Percentiles rank a stretch among this genome's conserved stretches.
These are phyloP conservation scores for Gossypium schwendimanii DNA, from an alignment of 441 rosid genomes.

Conservation along the genomic window DNA sequence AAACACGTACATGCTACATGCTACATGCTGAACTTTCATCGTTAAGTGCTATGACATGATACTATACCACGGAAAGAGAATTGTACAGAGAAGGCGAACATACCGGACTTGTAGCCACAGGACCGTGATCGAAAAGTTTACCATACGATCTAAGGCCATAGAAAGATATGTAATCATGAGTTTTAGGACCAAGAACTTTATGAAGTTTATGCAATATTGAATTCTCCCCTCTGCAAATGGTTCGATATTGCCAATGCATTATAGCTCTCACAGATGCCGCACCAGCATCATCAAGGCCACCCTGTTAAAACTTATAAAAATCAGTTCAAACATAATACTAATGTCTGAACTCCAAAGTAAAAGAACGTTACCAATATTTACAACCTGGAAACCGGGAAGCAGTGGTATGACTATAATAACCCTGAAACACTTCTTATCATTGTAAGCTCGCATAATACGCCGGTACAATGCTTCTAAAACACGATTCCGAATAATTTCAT, in stretches of 20 bases:
- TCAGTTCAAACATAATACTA: constrained; percentile 6
- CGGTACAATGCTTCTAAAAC: constrained; percentile 76
- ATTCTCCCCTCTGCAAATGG: constrained; percentile 78
- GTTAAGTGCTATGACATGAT: neutral
- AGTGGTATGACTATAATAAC: constrained; percentile 89
- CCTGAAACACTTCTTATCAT: constrained; percentile 79
- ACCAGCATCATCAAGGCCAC: constrained; percentile 93
- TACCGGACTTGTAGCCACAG: constrained; percentile 93
- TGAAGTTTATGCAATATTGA: constrained; percentile 77
- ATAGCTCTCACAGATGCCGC: constrained; percentile 98
- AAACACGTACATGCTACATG: neutral
- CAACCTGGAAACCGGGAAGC: constrained; percentile 96
- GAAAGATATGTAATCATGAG: constrained; percentile 83
- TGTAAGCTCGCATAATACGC: constrained; percentile 77
- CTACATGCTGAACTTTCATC: constrained; percentile 6
- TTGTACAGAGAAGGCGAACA: neutral
- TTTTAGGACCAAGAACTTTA: constrained; percentile 64
- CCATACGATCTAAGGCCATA: constrained; percentile 89
- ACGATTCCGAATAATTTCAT: constrained; percentile 74
- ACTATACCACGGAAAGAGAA: neutral
- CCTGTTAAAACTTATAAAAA: constrained; percentile 40
- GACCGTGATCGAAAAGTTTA: constrained; percentile 75
- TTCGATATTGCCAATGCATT: constrained; percentile 99
- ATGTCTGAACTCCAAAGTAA: constrained; percentile 7
- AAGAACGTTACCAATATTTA: constrained; percentile 12